Percentiles rank a stretch among this genome's conserved stretches.
These are phyloP conservation scores for Fusarium continuum DNA, from an alignment of 2,329 filamentous ascomycete genomes.

Conservation along the genomic window DNA sequence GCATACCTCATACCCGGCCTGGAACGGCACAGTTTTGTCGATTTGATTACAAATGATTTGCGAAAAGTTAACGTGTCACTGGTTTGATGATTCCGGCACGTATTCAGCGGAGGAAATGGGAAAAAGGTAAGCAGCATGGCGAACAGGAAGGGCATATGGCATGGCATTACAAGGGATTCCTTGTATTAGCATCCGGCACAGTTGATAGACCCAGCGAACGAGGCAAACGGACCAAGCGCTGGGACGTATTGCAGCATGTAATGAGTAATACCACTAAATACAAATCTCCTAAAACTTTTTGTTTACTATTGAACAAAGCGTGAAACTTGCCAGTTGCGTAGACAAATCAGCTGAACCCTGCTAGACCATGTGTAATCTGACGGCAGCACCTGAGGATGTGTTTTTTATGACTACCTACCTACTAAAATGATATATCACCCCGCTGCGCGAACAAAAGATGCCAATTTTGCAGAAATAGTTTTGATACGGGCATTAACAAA, in stretches of 20 bases:
- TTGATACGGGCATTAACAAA: constrained; percentile 7
- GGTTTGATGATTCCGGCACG: neutral
- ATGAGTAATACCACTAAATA: constrained; percentile 39
- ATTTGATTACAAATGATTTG: constrained; percentile 16
- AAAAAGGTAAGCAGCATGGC: constrained; percentile 13
- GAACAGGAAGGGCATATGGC: constrained; percentile 17
- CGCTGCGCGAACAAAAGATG: neutral
- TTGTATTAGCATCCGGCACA: constrained; percentile 16
- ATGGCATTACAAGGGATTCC: constrained; percentile 14
- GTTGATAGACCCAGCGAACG: constrained; percentile 31
- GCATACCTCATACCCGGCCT: constrained; percentile 57
- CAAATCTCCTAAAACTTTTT: neutral
- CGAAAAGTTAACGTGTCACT: constrained; percentile 3
- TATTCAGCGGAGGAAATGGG: neutral
- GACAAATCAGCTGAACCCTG: neutral
- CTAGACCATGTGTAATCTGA: neutral
- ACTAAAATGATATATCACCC: constrained; percentile 22
- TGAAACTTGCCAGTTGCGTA: neutral
- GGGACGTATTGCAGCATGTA: constrained; percentile 47
- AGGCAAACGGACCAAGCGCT: constrained; percentile 53
- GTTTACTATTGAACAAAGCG: constrained; percentile 5
- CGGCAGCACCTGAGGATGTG: neutral
- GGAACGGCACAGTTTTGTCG: constrained; percentile 51
- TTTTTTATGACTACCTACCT: neutral
- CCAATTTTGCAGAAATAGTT: neutral